Evolutionary conservation across 768 basidiomycete genomes (phyloP), one percentile per base, ranked within the genome.

Genomic region (Leccinum ochraceum): DNA sequence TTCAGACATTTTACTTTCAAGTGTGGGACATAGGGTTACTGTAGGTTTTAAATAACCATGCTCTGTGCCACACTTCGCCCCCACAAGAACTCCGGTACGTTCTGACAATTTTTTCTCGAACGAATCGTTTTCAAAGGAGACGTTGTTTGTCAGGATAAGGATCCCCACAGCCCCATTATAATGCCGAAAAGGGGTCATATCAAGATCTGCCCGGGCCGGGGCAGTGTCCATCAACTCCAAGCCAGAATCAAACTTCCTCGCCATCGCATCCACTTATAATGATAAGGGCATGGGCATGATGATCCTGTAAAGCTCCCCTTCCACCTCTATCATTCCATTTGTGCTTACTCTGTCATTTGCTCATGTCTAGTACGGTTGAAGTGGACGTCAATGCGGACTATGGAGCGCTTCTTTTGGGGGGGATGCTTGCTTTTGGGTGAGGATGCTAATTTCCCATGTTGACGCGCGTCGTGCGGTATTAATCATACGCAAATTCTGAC

Each of bases 391-490:
- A 39, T 14, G 26, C 56, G 3, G 60, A 65, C 39, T 66, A 63
- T 56, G 69, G 69, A 30, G 8, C 68, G 1, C 59, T 71, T 51
- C 1, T 71, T 11, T 44, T 70, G 17, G 70, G 70, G 13, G 68
- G 69, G 16, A 22, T 70, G 26, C 10, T 70, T 17, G 66, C 68
- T 34, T 71, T 71, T 17, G 51, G 57, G 69, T 62, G 42, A 61
- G 68, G 22, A 24, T 42, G 1, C 4, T 34, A 2, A 10, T 10
- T 39, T 32, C 26, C 13, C 20, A 36, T 20, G 44, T 49, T 6
- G 20, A 10, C 16, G 0, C 5, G 51, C 14, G 8, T 39, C 14
- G 2, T 28, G 5, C 2, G 11, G 32, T 11, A 22, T 44, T 39
- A 24, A 59, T 50, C 42, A 16, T 24, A 51, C 13, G 30, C 14